Conservation (phyloP, 495 filamentous ascomycete species). For the Xylaria cubensis region DNA sequence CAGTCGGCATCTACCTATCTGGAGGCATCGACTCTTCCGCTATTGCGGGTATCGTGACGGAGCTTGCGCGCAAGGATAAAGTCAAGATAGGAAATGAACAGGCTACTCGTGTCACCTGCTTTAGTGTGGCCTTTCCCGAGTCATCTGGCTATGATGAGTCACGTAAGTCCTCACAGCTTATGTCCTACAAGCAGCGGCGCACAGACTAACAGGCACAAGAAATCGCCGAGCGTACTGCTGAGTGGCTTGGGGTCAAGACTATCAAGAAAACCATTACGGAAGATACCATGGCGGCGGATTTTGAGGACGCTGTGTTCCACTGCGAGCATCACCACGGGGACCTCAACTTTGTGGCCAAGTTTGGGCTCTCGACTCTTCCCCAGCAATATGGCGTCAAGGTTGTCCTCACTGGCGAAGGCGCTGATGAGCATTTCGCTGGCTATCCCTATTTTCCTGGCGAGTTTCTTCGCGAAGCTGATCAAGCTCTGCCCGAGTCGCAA, state of each 20-base stretch:
- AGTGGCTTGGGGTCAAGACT: slow-evolving; percentile 56
- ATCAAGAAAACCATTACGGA: slow-evolving; percentile 54
- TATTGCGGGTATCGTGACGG: slow-evolving; percentile 58
- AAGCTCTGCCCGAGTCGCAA: slow-evolving; percentile 39
- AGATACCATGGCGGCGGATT: slow-evolving; percentile 47
- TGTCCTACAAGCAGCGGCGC: background rate
- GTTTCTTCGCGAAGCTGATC: slow-evolving; percentile 53
- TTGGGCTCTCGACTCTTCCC: slow-evolving; percentile 51
- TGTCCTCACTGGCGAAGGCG: slow-evolving; percentile 48
- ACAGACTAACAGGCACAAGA: slow-evolving; percentile 32
- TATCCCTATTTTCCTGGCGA: slow-evolving; percentile 54
- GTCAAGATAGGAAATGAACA: slow-evolving; percentile 44
- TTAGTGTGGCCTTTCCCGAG: slow-evolving; percentile 57
- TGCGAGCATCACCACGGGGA: slow-evolving; percentile 54
- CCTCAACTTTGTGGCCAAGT: slow-evolving; percentile 56
- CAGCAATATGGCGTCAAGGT: slow-evolving; percentile 55
- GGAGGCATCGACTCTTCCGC: slow-evolving; percentile 62
- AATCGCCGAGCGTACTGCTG: slow-evolving; percentile 58
- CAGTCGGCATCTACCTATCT: slow-evolving; percentile 57
- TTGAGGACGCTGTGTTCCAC: slow-evolving; percentile 58
- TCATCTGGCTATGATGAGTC: slow-evolving; percentile 56
- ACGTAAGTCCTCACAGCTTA: slow-evolving; percentile 31
- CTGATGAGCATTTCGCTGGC: slow-evolving; percentile 44
- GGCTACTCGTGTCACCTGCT: slow-evolving; percentile 44
- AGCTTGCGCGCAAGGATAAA: slow-evolving; percentile 51